Evolutionary conservation across 257 asterid species (phyloP), one percentile per base, ranked within the genome.

Genomic region (Euphrasia confusa): DNA sequence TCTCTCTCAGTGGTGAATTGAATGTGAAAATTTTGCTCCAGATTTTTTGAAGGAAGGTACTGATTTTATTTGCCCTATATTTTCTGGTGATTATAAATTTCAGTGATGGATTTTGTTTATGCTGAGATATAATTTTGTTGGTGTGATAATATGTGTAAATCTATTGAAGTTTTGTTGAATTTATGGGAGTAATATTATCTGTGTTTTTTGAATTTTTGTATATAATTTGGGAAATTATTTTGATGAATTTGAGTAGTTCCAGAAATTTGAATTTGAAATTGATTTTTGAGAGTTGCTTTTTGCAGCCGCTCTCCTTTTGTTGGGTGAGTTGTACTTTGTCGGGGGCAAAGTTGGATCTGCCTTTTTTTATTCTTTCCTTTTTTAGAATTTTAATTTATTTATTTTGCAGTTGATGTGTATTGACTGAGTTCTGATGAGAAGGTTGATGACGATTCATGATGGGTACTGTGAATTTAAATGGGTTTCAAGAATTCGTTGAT

Each of bases 341-440:
- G 59, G 77, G 73, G 73, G 75, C 71, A 77, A 79, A 83, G 82
- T 72, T 73, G 84, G 82, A 83, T 83, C 82, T 80, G 74, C 77
- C 63, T 75, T 79, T 75, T 72, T 65, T 15, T 66, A 77, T 54
- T 60, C 56, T 60, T 69, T 42, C 47, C 48, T 72, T 75, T 72
- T 70, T 70, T 72, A 56, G 60, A 64, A 68, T 72, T 60, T 65
- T 67, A 68, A 68, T 79, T 60, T n/a, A n/a, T n/a, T 69, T 47
- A 59, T 33, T 24, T 56, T 59, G 77, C 76, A 71, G 78, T 75
- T 42, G 32, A n/a, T 47, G 54, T 69, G 30, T 58, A 30, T 49
- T 54, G 67, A 60, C 72, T 64, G 8, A 30, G 40, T 65, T 48
- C 33, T 67, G 63, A 53, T 21, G 60, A 26, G 63, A 12, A 67